Evolutionary conservation across 768 basidiomycete genomes (phyloP).

Genomic region (Lactarius tabidus): DNA sequence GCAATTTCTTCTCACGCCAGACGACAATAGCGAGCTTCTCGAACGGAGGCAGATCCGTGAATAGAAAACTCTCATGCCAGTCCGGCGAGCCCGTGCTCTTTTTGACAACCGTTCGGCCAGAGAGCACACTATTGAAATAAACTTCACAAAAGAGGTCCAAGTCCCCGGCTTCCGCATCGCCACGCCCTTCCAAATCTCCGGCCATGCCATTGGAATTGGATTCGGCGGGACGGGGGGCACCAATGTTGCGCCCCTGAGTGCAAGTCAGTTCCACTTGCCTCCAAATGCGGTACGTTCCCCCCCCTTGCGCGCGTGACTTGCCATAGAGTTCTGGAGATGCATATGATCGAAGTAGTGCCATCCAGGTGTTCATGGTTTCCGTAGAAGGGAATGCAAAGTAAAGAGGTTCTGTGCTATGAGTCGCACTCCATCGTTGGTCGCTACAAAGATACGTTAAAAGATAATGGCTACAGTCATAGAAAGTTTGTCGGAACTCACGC

Average conservation of each 20-base stretch:
- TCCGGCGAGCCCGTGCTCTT: slow-evolving; percentile 62
- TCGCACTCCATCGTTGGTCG: slow-evolving; percentile 56
- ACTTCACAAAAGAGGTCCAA: slow-evolving; percentile 77
- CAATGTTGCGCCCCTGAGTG: slow-evolving; percentile 71
- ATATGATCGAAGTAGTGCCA: slow-evolving; percentile 75
- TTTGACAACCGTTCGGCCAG: slow-evolving; percentile 72
- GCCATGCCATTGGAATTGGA: slow-evolving; percentile 28
- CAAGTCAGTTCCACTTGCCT: slow-evolving; percentile 72
- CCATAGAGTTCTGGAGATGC: slow-evolving; percentile 79
- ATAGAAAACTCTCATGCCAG: slow-evolving; percentile 79
- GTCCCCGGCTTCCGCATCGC: slow-evolving; percentile 48
- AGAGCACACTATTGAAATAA: slow-evolving; percentile 59
- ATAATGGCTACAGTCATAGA: slow-evolving; percentile 1
- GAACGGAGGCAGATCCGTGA: slow-evolving; percentile 76
- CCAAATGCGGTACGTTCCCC: slow-evolving; percentile 85
- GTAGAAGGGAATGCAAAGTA: slow-evolving; percentile 68
- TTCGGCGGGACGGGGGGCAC: slow-evolving; percentile 43
- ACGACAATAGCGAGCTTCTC: slow-evolving; percentile 63
- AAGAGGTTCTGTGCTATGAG: slow-evolving; percentile 53
- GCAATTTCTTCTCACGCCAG: slow-evolving; percentile 62
- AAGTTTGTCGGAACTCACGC: slow-evolving; percentile 38
- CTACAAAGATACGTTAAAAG: slow-evolving; percentile 34
- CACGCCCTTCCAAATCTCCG: slow-evolving; percentile 23
- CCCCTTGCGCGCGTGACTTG: slow-evolving; percentile 46
- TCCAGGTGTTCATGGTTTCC: slow-evolving; percentile 69